phyloP scores from a whole-genome alignment of 495 filamentous ascomycete species.

The Xylaria nigripes region DNA sequence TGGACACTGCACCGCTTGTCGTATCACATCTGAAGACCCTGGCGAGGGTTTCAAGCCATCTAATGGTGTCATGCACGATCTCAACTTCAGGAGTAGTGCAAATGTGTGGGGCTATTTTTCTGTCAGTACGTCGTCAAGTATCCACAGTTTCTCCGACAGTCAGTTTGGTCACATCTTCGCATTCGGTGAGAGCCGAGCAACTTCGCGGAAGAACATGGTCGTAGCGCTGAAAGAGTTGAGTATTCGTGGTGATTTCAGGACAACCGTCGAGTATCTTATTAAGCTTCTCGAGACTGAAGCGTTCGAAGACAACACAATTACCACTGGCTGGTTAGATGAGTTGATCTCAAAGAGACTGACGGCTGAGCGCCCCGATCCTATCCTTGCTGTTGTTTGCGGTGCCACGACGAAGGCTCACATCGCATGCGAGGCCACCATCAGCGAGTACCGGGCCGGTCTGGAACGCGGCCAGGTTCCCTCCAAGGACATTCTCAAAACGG shows the following conservation, averaged over 20 bases:
- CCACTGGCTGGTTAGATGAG: constrained; percentile 97
- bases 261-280: constrained; percentile 97
- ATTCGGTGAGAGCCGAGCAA: constrained; percentile 92
- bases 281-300: constrained; percentile 97
- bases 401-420: constrained; percentile 93
- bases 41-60: constrained; percentile 99
- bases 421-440: constrained; percentile 77
- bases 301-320: constrained; percentile 99
- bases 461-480: constrained; percentile 96
- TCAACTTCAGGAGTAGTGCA: constrained; percentile 97
- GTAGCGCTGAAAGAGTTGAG: constrained; percentile 96
- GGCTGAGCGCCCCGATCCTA: constrained; percentile 87
- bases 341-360: constrained; percentile 97
- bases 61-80: constrained; percentile 95
- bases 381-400: constrained; percentile 84
- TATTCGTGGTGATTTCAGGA: constrained; percentile 98
- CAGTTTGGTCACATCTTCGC: constrained; percentile 99
- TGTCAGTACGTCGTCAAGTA: constrained; percentile 89
- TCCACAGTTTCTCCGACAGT: constrained; percentile 98
- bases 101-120: constrained; percentile 99
- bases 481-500: constrained; percentile 94
- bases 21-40: constrained; percentile 98
- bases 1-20: constrained; percentile 94
- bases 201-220: constrained; percentile 98
- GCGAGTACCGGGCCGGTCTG: constrained; percentile 79